Percentiles rank a stretch among this genome's conserved stretches.
phyloP scores from a whole-genome alignment of 108 stramenopile species.

The Nitzschia putrida region DNA sequence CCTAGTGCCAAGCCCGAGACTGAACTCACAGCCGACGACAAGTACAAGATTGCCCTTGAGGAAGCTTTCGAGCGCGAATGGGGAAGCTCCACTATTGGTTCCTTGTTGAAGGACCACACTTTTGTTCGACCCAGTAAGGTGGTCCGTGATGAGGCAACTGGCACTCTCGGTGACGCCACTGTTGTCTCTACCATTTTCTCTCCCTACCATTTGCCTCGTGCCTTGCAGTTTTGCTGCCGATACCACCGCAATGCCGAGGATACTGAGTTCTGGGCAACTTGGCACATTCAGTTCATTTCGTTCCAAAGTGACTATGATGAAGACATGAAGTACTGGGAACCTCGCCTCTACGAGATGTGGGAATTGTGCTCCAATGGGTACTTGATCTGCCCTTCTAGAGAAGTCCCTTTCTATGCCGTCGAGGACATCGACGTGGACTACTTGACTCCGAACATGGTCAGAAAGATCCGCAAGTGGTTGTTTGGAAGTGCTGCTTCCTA shows the following conservation, averaged over 20 bases:
- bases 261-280: constrained; percentile 8
- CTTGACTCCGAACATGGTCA: constrained; percentile 18
- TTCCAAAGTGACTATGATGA: constrained; percentile 2
- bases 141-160: not conserved
- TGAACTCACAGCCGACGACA: not conserved
- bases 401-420: constrained; percentile 7
- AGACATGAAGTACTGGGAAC: constrained; percentile 17
- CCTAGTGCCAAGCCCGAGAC: not conserved
- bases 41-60: not conserved
- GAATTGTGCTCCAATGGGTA: constrained; percentile 22
- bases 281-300: constrained; percentile 18
- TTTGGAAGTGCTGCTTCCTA: not conserved
- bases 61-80: constrained; percentile 10
- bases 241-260: constrained; percentile 9
- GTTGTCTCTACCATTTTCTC: constrained; percentile 21
- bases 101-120: constrained; percentile 4
- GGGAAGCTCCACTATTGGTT: not conserved
- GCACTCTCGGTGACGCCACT: constrained; percentile 3
- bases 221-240: constrained; percentile 14
- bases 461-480: constrained; percentile 20
- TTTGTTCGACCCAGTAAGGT: constrained; percentile 11
- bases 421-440: constrained; percentile 9
- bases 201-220: constrained; percentile 23
- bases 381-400: not conserved
- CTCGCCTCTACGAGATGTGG: constrained; percentile 15